phyloP scores from a whole-genome alignment of 768 basidiomycete genomes.

The Termitomyces sp. region DNA sequence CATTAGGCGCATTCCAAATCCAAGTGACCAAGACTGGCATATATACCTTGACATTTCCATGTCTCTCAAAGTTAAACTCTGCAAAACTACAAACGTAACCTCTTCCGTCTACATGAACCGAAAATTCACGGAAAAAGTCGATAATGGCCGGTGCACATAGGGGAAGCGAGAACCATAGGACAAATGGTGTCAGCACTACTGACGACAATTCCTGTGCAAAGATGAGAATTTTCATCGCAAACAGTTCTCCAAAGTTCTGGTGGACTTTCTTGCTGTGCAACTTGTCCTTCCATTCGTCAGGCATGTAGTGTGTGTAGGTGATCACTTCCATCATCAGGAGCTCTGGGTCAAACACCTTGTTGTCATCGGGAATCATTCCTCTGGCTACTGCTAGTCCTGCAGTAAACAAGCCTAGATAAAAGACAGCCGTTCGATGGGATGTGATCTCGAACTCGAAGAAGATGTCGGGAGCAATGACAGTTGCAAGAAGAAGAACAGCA shows the following conservation, averaged over 20 bases:
- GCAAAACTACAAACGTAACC: conserved; percentile 98
- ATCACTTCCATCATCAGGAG: conserved; percentile 90
- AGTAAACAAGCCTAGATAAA: conserved; percentile 89
- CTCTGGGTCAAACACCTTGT: conserved; percentile 92
- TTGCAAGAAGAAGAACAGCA: conserved; percentile 89
- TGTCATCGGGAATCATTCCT: conserved; percentile 95
- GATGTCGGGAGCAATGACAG: conserved; percentile 90
- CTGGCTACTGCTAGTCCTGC: conserved; percentile 85
- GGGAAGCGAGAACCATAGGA: conserved; percentile 91
- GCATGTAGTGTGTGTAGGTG: conserved; percentile 94
- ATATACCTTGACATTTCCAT: conserved; percentile 90
- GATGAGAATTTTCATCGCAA: conserved; percentile 87
- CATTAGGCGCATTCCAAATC: background rate
- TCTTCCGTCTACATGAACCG: conserved; percentile 92
- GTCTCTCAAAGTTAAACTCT: conserved; percentile 95
- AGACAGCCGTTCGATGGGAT: conserved; percentile 86
- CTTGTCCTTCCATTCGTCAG: conserved; percentile 84
- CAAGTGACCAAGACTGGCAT: conserved; percentile 9
- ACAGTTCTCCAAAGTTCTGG: conserved; percentile 86
- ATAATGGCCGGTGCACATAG: conserved; percentile 86
- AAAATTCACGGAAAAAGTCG: conserved; percentile 98
- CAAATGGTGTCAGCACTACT: conserved; percentile 90
- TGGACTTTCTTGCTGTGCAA: conserved; percentile 93
- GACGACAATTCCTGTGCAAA: conserved; percentile 89
- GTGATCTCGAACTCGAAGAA: conserved; percentile 95